Conservation (phyloP, 2,329 filamentous ascomycete genomes). For the Boeremia exigua region DNA sequence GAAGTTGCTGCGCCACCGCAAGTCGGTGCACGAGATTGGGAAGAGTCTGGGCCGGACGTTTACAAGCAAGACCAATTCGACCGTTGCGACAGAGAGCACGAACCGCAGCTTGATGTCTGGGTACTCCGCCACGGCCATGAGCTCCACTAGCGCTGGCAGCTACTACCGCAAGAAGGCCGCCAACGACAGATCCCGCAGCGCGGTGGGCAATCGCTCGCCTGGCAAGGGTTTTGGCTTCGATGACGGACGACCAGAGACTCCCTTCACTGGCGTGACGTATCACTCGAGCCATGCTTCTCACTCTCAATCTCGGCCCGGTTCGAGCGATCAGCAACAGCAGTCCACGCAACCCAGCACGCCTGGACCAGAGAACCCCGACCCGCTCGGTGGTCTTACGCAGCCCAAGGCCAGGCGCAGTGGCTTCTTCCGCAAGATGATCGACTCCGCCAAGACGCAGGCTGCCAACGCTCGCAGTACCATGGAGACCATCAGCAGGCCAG, state of each 20-base stretch:
- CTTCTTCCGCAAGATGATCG: slow-evolving; percentile 95
- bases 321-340: slow-evolving; percentile 48
- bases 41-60: slow-evolving; percentile 77
- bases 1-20: slow-evolving; percentile 62
- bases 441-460: slow-evolving; percentile 91
- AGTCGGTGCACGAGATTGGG: slow-evolving; percentile 80
- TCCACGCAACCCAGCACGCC: slow-evolving; percentile 59
- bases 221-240: slow-evolving; percentile 48
- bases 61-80: slow-evolving; percentile 86
- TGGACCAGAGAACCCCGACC: slow-evolving; percentile 67
- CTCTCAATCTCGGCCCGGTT: slow-evolving; percentile 61
- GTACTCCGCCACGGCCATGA: slow-evolving; percentile 85
- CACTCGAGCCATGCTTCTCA: slow-evolving; percentile 79
- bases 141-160: slow-evolving; percentile 93
- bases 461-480: slow-evolving; percentile 88
- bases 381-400: slow-evolving; percentile 76
- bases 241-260: slow-evolving; percentile 57
- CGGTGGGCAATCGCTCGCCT: slow-evolving; percentile 59
- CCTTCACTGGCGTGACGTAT: slow-evolving; percentile 80
- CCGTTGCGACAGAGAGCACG: slow-evolving; percentile 72
- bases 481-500: slow-evolving; percentile 57
- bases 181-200: slow-evolving; percentile 65
- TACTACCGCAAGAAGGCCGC: slow-evolving; percentile 75
- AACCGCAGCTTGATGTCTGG: slow-evolving; percentile 93
- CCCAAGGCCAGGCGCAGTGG: slow-evolving; percentile 82